Base-by-base conservation (phyloP, 129 eudicot species). In the Flaveria trinervia region DNA sequence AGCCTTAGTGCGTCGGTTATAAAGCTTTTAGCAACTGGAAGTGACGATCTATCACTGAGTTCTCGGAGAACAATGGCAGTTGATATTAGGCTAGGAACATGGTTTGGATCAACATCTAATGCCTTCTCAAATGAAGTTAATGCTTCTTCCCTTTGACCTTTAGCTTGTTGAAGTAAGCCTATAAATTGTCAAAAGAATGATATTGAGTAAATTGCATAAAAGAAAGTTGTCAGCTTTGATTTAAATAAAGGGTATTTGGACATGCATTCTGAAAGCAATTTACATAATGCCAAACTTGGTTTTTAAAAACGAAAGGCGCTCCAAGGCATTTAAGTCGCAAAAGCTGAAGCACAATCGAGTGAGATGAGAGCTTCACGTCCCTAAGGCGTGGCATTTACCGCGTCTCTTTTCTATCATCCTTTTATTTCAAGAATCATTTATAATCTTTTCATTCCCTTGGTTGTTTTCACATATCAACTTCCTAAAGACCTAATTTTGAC, bases 21-120 rank as follows among this genome's bases (percentile, higher is more conserved):
- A 77, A 93, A 90, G 89, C 97, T 87, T 87, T 89, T 93, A 9
- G 82, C 92, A 17, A 87, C 85, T 2, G 98, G 91, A 45, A 76
- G 3, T 23, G 98, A 87, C 61, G 98, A 87, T 66, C 33, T 88
- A 30, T 83, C 79, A 46, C 78, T 74, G 50, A 87, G 70, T 74
- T 91, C 64, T 73, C 80, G 72, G 7, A 91, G 83, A 71, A 85
- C 77, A 33, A 80, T 72, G 54, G 96, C 96, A 8, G 88, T 86
- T 49, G 98, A 91, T 76, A 94, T 87, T 78, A 94, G 83, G 89
- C 98, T 94, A 1, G 97, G 97, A 72, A 91, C 96, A 70, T 94
- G 93, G 77, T 86, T 83, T 12, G 98, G 89, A 18, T 94, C 96
- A 26, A 84, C 80, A 68, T 94, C 92, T 64, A 94, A 87, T 65